Evolutionary conservation across 805 yeast species (phyloP).

Genomic region (Candida glaebosa): DNA sequence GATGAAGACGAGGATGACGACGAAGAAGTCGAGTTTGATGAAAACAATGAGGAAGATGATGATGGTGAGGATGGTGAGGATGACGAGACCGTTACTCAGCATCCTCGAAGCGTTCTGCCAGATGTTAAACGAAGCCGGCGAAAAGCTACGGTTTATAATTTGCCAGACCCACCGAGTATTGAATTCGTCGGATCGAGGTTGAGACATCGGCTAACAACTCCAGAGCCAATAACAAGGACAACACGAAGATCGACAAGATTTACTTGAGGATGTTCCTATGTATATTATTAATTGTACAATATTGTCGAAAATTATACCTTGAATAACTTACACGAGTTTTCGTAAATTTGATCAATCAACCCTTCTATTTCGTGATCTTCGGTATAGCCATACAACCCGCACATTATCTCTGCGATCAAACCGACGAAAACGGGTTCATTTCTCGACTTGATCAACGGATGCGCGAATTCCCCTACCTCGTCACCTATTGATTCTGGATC

Average conservation of each 20-base stretch:
- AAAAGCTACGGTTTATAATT: background rate
- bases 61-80: slow-evolving; percentile 5
- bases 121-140: slow-evolving; percentile 3
- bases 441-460: slow-evolving; percentile 70
- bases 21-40: slow-evolving; percentile 10
- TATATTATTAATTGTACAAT: slow-evolving; percentile 8
- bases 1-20: slow-evolving; percentile 9
- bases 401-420: slow-evolving; percentile 59
- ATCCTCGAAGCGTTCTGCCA: background rate
- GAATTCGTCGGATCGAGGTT: slow-evolving; percentile 1
- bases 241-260: slow-evolving; percentile 7
- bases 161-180: background rate
- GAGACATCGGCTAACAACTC: background rate
- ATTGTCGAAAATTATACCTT: slow-evolving; percentile 8
- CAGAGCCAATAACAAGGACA: slow-evolving; percentile 4
- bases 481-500: slow-evolving; percentile 10
- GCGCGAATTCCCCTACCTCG: slow-evolving; percentile 22
- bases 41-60: slow-evolving; percentile 12
- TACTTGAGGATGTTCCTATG: slow-evolving; percentile 3
- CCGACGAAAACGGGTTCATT: slow-evolving; percentile 91
- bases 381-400: slow-evolving; percentile 26
- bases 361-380: slow-evolving; percentile 25
- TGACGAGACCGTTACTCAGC: background rate
- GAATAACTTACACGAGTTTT: slow-evolving; percentile 33
- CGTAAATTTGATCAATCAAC: slow-evolving; percentile 33